These are phyloP conservation scores for Pascua guehoae DNA, from an alignment of 1,284 basidiomycete genomes.

Conservation along the genomic window DNA sequence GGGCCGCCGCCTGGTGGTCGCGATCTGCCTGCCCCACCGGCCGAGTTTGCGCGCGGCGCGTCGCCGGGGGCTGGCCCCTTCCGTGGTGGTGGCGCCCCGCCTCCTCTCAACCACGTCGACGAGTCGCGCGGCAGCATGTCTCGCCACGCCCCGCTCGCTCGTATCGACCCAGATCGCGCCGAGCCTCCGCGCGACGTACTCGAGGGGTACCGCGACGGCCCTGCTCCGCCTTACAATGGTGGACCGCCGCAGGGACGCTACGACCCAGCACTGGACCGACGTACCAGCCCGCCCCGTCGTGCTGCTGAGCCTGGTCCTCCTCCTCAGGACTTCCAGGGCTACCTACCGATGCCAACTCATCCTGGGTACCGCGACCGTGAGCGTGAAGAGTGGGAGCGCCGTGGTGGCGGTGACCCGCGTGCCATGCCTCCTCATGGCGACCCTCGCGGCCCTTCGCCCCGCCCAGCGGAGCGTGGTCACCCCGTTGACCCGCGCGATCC, in stretches of 20 bases:
- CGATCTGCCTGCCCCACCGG: conserved; percentile 39
- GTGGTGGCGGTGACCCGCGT: conserved; percentile 37
- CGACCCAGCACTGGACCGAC: conserved; percentile 32
- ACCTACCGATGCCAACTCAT: conserved; percentile 10
- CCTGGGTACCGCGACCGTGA: conserved; percentile 23
- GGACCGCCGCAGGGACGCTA: conserved; percentile 14
- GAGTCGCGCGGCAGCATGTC: conserved; percentile 44
- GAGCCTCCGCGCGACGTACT: conserved; percentile 15
- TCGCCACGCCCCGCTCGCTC: conserved; percentile 65
- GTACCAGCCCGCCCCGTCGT: conserved; percentile 20
- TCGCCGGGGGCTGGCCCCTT: conserved; percentile 37
- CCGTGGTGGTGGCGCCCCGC: conserved; percentile 43
- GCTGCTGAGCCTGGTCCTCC: background rate
- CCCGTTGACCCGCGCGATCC: conserved; percentile 17
- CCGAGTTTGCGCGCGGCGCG: conserved; percentile 3
- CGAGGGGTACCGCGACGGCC: conserved; percentile 21
- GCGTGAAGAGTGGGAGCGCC: conserved; percentile 43
- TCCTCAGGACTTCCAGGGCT: conserved; percentile 6
- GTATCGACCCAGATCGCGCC: conserved; percentile 77
- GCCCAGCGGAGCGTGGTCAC: conserved; percentile 27
- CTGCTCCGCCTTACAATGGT: conserved; percentile 6
- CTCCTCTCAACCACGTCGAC: conserved; percentile 43
- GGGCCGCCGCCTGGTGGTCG: conserved; percentile 21
- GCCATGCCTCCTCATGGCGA: conserved; percentile 20
- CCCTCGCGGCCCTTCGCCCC: conserved; percentile 33